A percentile compares a stretch with the other conserved stretches of the same genome.
phyloP scores from a whole-genome alignment of 2,329 filamentous ascomycete species.

The Trichoderma cornu-damae region DNA sequence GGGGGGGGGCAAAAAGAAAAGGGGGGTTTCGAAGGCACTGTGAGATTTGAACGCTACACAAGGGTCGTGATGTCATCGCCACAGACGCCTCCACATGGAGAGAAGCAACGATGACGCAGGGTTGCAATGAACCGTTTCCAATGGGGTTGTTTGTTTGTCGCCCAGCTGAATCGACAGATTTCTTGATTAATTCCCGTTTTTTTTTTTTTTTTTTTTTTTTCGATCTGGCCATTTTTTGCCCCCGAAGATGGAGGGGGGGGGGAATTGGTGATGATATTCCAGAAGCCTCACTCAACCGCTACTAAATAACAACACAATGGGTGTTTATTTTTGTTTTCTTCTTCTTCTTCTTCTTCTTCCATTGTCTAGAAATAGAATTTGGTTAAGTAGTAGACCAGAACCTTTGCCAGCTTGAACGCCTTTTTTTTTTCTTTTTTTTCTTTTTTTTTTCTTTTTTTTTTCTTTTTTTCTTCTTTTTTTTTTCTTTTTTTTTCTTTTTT shows the following conservation, averaged over 20 bases:
- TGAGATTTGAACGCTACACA: background rate
- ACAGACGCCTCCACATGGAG: constrained; percentile 12
- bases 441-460: too few species aligned
- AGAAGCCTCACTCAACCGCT: background rate
- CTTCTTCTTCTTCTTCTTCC: too few species aligned
- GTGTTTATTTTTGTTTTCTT: background rate
- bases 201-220: background rate
- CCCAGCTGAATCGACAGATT: background rate
- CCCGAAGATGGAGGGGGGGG: too few species aligned
- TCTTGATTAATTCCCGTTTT: too few species aligned
- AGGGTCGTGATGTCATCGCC: constrained; percentile 20
- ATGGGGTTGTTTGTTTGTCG: background rate
- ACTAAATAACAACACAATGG: background rate
- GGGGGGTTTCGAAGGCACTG: background rate
- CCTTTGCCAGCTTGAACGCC: too few species aligned
- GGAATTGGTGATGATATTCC: background rate
- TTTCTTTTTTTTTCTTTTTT: too few species aligned
- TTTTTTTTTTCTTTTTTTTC: background rate
- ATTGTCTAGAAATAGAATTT: too few species aligned
- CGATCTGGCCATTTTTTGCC: background rate
- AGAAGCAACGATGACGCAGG: constrained; percentile 19
- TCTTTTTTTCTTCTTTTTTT: too few species aligned
- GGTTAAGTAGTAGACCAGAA: too few species aligned
- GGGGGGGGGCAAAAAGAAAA: background rate
- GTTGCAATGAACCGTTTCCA: too few species aligned